Evolutionary conservation across 164 flowering plant genomes (phyloP), one percentile per base, ranked within the genome.

Genomic region (Vitis amurensis): DNA sequence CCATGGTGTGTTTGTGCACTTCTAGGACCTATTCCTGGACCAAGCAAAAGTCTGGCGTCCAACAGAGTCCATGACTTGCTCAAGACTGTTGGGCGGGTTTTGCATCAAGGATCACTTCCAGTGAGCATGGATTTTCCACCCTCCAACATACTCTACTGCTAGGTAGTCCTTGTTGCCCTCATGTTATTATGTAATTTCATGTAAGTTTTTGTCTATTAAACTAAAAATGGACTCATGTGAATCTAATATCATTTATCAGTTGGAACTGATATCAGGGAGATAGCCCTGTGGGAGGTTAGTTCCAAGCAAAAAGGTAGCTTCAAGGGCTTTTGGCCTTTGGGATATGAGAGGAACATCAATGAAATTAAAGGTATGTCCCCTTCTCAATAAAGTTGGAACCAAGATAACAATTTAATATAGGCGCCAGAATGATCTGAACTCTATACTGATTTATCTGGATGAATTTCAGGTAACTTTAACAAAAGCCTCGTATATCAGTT

Each of bases 81-180:
- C 44, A 83, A 71, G 78, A 76, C 74, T 56, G 84, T 83, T 1
- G 73, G 58, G 0, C 44, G 61, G 15, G 73, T 64, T 29, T 47
- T 85, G 48, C 69, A 59, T 55, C 82, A 77, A 52, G 87, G 84
- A 2, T 83, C 89, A 56, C 17, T 74, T 77, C 73, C 74, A 7
- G 78, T 27, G 69, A 83, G 81, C 73, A 79, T 85, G 85, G 87
- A 85, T 68, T 85, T 83, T 52, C 85, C 83, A 71, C 89, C 89
- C 30, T 66, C 44, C 75, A 81, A 30, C 82, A 76, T 50, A 76
- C 81, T 53, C 61, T 79, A 9, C 84, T 85, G 70, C 79, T 83
- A 14, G 87, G 89, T 85, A 61, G 71, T 11, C 55, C 51, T 16
- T 31, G 37, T 15, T 51, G 5, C 12, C 27, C 63, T 65, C 52